A percentile compares a stretch with the other conserved stretches of the same genome.
Evolutionary conservation across 208 protist genomes (phyloP).

Genomic region (Trypanosoma melophagium): DNA sequence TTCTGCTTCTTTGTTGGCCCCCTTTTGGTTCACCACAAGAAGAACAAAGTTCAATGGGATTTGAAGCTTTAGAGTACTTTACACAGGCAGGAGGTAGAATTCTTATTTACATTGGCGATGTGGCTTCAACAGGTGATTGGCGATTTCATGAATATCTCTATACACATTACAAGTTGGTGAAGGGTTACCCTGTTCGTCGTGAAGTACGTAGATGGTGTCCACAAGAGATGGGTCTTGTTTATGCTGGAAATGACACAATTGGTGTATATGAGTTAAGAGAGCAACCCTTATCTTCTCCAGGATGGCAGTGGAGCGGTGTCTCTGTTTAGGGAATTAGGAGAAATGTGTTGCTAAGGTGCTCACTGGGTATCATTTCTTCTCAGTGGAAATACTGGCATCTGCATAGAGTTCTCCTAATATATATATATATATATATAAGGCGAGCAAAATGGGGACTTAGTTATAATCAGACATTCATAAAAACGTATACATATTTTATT

Average conservation of each 20-base stretch:
- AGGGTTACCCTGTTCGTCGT: slow-evolving; percentile 76
- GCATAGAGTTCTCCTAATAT: too few relatives aligned
- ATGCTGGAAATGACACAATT: slow-evolving; percentile 88
- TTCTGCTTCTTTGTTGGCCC: slow-evolving; percentile 85
- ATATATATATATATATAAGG: too few relatives aligned
- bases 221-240: slow-evolving; percentile 88
- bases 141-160: slow-evolving; percentile 86
- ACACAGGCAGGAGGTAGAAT: slow-evolving; percentile 63
- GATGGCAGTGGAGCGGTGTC: slow-evolving; percentile 23
- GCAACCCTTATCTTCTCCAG: slow-evolving; percentile 31
- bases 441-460: too few relatives aligned
- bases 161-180: slow-evolving; percentile 80
- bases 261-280: slow-evolving; percentile 79
- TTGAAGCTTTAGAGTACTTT: slow-evolving; percentile 87
- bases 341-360: too few relatives aligned
- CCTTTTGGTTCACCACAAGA: slow-evolving; percentile 85
- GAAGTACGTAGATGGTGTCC: slow-evolving; percentile 86
- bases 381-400: too few relatives aligned
- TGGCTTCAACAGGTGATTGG: slow-evolving; percentile 86
- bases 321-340: too few relatives aligned
- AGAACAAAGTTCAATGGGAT: slow-evolving; percentile 91
- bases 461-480: too few relatives aligned
- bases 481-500: too few relatives aligned
- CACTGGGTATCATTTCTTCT: too few relatives aligned
- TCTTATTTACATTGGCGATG: slow-evolving; percentile 89